phyloP scores from a whole-genome alignment of 805 yeast genomes.

The Zygoascus flipseniorum region DNA sequence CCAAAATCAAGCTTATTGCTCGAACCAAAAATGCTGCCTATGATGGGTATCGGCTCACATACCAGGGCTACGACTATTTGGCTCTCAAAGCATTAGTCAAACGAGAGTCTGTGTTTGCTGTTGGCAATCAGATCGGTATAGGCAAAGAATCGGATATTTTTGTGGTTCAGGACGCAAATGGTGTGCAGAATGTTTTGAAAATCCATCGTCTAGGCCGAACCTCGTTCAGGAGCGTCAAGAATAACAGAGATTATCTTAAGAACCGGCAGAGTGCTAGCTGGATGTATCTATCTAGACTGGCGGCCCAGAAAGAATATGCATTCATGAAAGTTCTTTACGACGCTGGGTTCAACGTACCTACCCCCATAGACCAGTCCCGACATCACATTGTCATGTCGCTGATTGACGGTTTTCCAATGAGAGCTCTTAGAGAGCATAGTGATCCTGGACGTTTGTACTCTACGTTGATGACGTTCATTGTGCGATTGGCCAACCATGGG shows the following conservation, averaged over 20 bases:
- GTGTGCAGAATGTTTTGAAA: conserved; percentile 67
- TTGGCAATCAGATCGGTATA: conserved; percentile 87
- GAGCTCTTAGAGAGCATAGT: conserved; percentile 62
- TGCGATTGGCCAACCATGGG: conserved; percentile 77
- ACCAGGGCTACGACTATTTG: conserved; percentile 84
- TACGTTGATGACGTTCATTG: conserved; percentile 79
- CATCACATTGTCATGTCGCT: conserved; percentile 92
- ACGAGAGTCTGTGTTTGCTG: conserved; percentile 61
- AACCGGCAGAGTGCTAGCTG: conserved; percentile 69
- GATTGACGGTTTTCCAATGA: conserved; percentile 85
- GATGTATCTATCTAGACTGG: conserved; percentile 85
- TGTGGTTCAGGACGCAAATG: conserved; percentile 61
- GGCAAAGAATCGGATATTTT: conserved; percentile 97
- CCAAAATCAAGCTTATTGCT: conserved; percentile 72
- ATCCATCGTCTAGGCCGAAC: conserved; percentile 91
- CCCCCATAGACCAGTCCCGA: conserved; percentile 80
- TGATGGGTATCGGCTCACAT: conserved; percentile 88
- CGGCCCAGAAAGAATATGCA: conserved; percentile 87
- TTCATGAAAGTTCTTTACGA: conserved; percentile 71
- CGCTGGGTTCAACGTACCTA: conserved; percentile 80
- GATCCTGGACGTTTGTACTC: conserved; percentile 68
- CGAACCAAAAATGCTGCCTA: conserved; percentile 83
- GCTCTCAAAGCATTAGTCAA: conserved; percentile 80
- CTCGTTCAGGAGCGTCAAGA: conserved; percentile 85
- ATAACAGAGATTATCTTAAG: conserved; percentile 83